Evolutionary conservation across 768 basidiomycete genomes (phyloP).

Genomic region (Boletus pseudo-olivaceus): DNA sequence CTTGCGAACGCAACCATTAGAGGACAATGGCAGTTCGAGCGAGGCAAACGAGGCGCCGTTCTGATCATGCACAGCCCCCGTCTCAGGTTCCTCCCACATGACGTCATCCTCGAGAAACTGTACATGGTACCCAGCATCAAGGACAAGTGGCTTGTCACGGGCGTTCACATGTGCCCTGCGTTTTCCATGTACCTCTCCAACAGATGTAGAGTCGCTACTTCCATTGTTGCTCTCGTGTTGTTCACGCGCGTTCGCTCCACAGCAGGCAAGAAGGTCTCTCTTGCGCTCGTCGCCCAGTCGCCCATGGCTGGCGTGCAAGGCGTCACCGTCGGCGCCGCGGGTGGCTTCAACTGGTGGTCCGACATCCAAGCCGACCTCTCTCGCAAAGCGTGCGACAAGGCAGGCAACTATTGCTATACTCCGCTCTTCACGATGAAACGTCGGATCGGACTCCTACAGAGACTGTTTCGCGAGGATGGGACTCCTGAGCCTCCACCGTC

Average conservation of each 20-base stretch:
- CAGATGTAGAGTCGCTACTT: slow-evolving; percentile 9
- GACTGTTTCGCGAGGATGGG: slow-evolving; percentile 11
- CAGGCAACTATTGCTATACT: slow-evolving; percentile 23
- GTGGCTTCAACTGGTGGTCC: slow-evolving; percentile 21
- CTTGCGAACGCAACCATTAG: slow-evolving; percentile 31
- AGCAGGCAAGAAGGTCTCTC: slow-evolving; percentile 26
- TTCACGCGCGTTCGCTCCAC: neutral
- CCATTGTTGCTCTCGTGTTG: neutral
- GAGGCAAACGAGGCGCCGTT: slow-evolving; percentile 32
- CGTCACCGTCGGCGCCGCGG: slow-evolving; percentile 9
- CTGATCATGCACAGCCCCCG: slow-evolving; percentile 34
- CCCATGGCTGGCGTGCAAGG: slow-evolving; percentile 13
- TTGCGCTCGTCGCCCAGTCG: slow-evolving; percentile 15
- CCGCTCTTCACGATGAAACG: slow-evolving; percentile 28
- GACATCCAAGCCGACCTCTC: slow-evolving; percentile 17
- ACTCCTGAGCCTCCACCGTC: too few species aligned
- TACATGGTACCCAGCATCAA: slow-evolving; percentile 22
- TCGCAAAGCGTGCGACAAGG: slow-evolving; percentile 21
- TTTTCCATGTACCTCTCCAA: slow-evolving; percentile 33
- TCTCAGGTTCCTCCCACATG: slow-evolving; percentile 14
- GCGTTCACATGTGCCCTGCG: slow-evolving; percentile 31
- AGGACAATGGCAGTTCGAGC: slow-evolving; percentile 34
- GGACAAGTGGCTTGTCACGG: slow-evolving; percentile 34
- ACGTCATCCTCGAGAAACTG: slow-evolving; percentile 24
- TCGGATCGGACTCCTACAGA: neutral